Percentiles rank a stretch among this genome's conserved stretches.
Evolutionary conservation across 2,329 filamentous ascomycete species (phyloP).

Genomic region (Pseudovirgaria hyperparasitica): DNA sequence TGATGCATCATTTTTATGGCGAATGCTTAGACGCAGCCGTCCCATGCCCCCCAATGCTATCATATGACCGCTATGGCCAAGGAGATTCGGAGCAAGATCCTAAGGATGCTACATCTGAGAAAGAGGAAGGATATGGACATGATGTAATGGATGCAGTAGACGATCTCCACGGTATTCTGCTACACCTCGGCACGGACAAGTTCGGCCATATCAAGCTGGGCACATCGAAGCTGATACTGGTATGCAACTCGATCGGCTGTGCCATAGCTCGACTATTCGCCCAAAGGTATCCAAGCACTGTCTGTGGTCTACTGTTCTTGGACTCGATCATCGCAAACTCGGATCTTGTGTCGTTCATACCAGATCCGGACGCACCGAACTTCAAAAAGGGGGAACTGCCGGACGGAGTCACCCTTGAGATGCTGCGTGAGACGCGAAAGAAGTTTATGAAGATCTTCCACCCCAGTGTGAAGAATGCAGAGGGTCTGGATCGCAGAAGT

Average conservation of each 20-base stretch:
- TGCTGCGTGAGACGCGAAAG: slow-evolving; percentile 21
- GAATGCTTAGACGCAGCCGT: slow-evolving; percentile 12
- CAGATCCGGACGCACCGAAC: slow-evolving; percentile 36
- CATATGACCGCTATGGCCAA: slow-evolving; percentile 48
- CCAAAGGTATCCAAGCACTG: slow-evolving; percentile 30
- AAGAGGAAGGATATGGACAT: slow-evolving; percentile 31
- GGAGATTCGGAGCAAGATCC: slow-evolving; percentile 38
- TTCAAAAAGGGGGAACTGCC: slow-evolving; percentile 34
- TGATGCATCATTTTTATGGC: slow-evolving; percentile 18
- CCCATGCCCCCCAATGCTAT: slow-evolving; percentile 32
- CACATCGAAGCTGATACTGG: slow-evolving; percentile 27
- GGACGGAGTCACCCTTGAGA: slow-evolving; percentile 20
- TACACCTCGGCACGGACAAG: slow-evolving; percentile 24
- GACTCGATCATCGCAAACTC: slow-evolving; percentile 47
- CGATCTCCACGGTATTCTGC: slow-evolving; percentile 34
- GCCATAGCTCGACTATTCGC: slow-evolving; percentile 41
- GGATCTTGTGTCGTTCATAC: slow-evolving; percentile 42
- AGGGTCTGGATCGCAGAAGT: slow-evolving; percentile 37
- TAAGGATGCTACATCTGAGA: slow-evolving; percentile 8
- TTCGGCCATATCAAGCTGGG: slow-evolving; percentile 20
- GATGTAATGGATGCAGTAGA: slow-evolving; percentile 31
- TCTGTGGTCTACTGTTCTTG: slow-evolving; percentile 38
- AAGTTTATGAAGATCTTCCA: slow-evolving; percentile 33
- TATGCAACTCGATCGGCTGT: slow-evolving; percentile 42
- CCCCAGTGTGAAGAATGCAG: slow-evolving; percentile 36